Evolutionary conservation across 202 grass and related monocot species (phyloP), one percentile per base, ranked within the genome.

Genomic region (Cymbopogon flexuosus): DNA sequence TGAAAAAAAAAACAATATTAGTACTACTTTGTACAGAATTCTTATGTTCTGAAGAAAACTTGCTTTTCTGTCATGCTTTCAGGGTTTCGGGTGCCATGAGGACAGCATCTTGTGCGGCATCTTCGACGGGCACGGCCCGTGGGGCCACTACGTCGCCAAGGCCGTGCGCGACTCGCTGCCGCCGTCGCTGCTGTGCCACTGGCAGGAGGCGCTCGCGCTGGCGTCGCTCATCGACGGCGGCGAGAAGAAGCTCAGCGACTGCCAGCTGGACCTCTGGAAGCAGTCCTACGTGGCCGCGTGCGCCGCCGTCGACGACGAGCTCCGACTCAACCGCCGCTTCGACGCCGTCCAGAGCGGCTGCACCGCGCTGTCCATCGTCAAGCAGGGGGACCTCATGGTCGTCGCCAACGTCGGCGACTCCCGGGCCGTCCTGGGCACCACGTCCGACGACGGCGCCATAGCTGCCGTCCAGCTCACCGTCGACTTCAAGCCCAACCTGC

Each of bases 81-180:
- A 99, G 92, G 96, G 87, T 66, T 99, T 96, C 68, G 96, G 96
- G 14, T 88, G 83, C 85, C 78, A 93, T 54, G 89, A 99, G 1
- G 87, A 87, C 79, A 92, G 71, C 36, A 70, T 92, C 72, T 82
- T 96, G 29, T 99, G 93, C 78, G 96, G 96, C 57, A 84, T 99
- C 46, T 99, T 99, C 57, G 96, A 99, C 62, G 96, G 96, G 1
- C 96, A 99, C 33, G 96, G 96, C 3, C 87, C 77, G 22, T 99
- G 96, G 96, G 96, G 96, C 8, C 93, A 96, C 75, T 96, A 99
- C 83, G 90, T 99, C 0, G 79, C 96, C 23, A 99, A 96, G 69
- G 77, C 49, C 5, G 93, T 93, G 41, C 59, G 83, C 46, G 86
- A 96, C 49, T 84, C 88, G 40, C 80, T 99, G 68, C 93, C 96